Base-by-base conservation (phyloP, 345 rosid species). In the Triadica sebifera region DNA sequence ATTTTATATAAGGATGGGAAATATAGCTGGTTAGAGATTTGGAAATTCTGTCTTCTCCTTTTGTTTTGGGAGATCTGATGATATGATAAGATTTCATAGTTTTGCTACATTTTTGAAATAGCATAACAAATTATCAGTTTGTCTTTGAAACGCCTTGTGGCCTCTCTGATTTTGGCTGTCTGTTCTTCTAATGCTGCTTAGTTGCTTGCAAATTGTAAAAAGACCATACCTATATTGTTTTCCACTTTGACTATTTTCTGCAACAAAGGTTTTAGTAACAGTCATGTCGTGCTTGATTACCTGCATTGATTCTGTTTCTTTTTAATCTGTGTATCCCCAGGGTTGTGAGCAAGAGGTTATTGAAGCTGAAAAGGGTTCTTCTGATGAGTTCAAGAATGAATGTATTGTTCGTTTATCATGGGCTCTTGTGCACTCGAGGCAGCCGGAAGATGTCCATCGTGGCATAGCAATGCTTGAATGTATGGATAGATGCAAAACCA, bases 391-490 rank as follows among this genome's bases (percentile, higher is more conserved):
- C 67, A 75, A 77, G 79, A 86, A 81, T 59, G 89, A 88, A 69
- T 84, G 90, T 75, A 74, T 90, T 37, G 87, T 87, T 87, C 90
- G 91, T 16, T 73, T 92, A 12, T 92, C 94, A 1, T 92, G 97
- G 97, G 87, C 97, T 80, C 93, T 92, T 77, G 91, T 90, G 85
- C 97, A 92, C 74, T 90, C 94, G 1, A 87, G 88, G 74, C 74
- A 70, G 47, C 78, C 84, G 4, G 89, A 74, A 19, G 97, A 90
- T 80, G 83, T 90, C 16, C 88, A 88, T 57, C 94, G 94, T 17
- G 97, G 94, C 22, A 79, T 90, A 71, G 93, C 89, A 11, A 92
- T 92, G 94, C 93, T 92, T 73, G 91, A 88, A 83, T 85, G 97
- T 91, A 71, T 8, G 67, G 37, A 22, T 53, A 12, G 39, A 65